Conservation (phyloP, 805 yeast genomes). For the Ogataea populi-albae region DNA sequence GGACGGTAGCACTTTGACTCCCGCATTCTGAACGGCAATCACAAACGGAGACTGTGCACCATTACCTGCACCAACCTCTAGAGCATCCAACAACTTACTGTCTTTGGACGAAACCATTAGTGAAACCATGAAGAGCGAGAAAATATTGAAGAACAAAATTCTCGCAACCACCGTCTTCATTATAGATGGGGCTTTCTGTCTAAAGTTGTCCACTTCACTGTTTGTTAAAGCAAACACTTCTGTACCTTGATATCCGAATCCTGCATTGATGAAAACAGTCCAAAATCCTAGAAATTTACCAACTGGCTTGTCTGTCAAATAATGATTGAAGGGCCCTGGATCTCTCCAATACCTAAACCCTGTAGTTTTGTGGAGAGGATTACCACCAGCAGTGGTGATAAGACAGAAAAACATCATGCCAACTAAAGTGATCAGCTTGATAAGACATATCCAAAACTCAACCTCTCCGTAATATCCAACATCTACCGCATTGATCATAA, state of each 20-base stretch:
- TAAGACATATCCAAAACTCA: constrained; percentile 70
- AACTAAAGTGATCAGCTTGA: constrained; percentile 64
- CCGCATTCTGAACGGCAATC: constrained; percentile 66
- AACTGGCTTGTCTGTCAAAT: constrained; percentile 6
- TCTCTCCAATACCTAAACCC: constrained; percentile 81
- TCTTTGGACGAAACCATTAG: constrained; percentile 68
- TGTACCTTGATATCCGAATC: constrained; percentile 80
- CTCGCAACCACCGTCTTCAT: constrained; percentile 66
- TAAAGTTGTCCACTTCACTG: constrained; percentile 70
- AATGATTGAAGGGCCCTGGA: constrained; percentile 44
- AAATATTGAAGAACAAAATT: constrained; percentile 62
- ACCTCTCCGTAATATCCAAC: constrained; percentile 71
- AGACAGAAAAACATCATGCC: constrained; percentile 53
- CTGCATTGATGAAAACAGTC: constrained; percentile 64
- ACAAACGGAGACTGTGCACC: constrained; percentile 67
- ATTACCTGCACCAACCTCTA: constrained; percentile 36
- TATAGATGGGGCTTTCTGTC: constrained; percentile 68
- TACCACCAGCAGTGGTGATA: constrained; percentile 10
- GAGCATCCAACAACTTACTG: constrained; percentile 33
- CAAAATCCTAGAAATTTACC: constrained; percentile 60
- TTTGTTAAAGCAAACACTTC: constrained; percentile 74
- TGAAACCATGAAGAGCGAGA: constrained; percentile 66
- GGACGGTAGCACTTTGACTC: constrained; percentile 62
- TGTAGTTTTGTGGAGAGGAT: constrained; percentile 39
- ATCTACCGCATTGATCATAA: constrained; percentile 57